A percentile compares a stretch with the other conserved stretches of the same genome.
Evolutionary conservation across 805 yeast species (phyloP).

Genomic region (Priceomyces haplophilus): DNA sequence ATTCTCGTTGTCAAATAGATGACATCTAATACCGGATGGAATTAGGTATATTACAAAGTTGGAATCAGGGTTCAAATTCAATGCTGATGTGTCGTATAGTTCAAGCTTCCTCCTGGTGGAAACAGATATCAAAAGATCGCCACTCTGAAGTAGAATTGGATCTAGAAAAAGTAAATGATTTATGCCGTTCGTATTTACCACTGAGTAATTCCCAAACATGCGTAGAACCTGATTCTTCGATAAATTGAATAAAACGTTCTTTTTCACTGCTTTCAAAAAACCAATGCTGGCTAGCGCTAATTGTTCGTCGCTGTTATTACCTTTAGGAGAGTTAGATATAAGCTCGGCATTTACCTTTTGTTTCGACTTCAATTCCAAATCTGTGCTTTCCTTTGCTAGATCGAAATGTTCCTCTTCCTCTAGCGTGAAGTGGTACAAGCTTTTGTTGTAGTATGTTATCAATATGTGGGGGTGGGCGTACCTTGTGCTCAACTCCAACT

Average conservation of each 20-base stretch:
- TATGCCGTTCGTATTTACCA: constrained; percentile 12
- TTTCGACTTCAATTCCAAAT: constrained; percentile 21
- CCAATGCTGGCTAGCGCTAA: constrained; percentile 34
- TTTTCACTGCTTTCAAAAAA: constrained; percentile 40
- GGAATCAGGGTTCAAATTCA: constrained; percentile 9
- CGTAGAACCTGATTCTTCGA: constrained; percentile 22
- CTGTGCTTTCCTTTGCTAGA: constrained; percentile 8
- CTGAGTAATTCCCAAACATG: constrained; percentile 39
- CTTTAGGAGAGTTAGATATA: constrained; percentile 30
- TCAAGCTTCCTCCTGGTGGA: constrained; percentile 21
- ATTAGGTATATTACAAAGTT: constrained; percentile 37
- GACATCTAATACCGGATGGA: constrained; percentile 44
- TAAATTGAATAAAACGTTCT: constrained; percentile 31
- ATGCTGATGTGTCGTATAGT: constrained; percentile 18
- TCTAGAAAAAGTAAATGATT: constrained; percentile 29
- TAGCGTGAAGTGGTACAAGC: constrained; percentile 33
- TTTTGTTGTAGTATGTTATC: constrained; percentile 40
- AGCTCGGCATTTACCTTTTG: constrained; percentile 21
- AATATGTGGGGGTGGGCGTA: constrained; percentile 35
- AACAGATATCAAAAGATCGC: constrained; percentile 36
- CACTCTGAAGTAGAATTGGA: constrained; percentile 36
- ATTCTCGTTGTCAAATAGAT: constrained; percentile 30
- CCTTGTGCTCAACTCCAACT: constrained; percentile 37
- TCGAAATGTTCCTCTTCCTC: constrained; percentile 17
- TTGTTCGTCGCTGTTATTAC: constrained; percentile 12